These are phyloP conservation scores for Chalciporus chontae DNA, from an alignment of 768 basidiomycete species.

Conservation along the genomic window DNA sequence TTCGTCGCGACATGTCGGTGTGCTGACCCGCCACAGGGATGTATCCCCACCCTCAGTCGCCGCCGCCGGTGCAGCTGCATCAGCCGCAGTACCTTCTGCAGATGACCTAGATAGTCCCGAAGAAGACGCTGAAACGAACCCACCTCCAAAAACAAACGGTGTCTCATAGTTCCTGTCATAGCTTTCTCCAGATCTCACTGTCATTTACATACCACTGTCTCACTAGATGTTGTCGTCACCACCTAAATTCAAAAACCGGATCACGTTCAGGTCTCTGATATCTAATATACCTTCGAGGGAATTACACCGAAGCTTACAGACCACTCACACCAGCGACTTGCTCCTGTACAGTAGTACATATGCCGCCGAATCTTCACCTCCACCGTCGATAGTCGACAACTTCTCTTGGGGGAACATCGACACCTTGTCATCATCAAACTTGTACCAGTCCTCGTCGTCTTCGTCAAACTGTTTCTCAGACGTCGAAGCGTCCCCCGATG, in stretches of 20 bases:
- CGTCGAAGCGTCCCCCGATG: conserved; percentile 7
- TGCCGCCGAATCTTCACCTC: conserved; percentile 86
- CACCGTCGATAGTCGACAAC: conserved; percentile 80
- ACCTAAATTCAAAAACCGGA: not conserved
- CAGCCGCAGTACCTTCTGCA: conserved; percentile 72
- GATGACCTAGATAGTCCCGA: conserved; percentile 52
- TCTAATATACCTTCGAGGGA: conserved; percentile 12
- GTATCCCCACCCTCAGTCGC: conserved; percentile 49
- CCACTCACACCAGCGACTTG: conserved; percentile 40
- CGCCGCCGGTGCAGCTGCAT: conserved; percentile 60
- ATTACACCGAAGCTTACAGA: not conserved
- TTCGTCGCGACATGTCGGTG: not conserved
- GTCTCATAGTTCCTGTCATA: conserved; percentile 12
- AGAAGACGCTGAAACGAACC: conserved; percentile 21
- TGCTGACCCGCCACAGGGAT: conserved; percentile 46
- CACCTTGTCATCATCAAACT: conserved; percentile 96
- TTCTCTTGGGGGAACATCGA: conserved; percentile 84
- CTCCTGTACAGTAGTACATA: conserved; percentile 86
- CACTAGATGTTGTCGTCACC: conserved; percentile 3
- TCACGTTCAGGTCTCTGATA: conserved; percentile 13
- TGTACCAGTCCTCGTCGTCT: conserved; percentile 87
- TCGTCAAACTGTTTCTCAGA: conserved; percentile 34
- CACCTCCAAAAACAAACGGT: conserved; percentile 22
- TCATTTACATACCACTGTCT: conserved; percentile 11
- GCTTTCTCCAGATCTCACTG: not conserved